Percentiles rank a stretch among this genome's conserved stretches.
Conservation (phyloP, 2,329 filamentous ascomycete species). For the Hysterium pulicare region DNA sequence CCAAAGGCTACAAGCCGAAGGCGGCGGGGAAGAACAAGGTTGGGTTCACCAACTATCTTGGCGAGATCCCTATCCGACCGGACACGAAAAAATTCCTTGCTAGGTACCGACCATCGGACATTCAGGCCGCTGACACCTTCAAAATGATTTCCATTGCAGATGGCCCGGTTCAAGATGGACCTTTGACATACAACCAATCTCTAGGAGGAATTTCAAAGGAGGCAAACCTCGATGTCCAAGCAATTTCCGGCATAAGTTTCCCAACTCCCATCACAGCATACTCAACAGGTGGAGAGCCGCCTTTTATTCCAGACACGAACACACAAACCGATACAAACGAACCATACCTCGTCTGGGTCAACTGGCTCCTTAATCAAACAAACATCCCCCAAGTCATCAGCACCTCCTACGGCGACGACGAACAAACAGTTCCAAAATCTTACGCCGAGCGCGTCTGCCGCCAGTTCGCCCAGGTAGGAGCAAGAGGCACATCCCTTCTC, state of each 20-base stretch:
- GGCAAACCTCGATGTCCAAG: slow-evolving; percentile 64
- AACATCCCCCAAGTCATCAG: slow-evolving; percentile 61
- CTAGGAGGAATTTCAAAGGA: slow-evolving; percentile 45
- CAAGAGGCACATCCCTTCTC: slow-evolving; percentile 63
- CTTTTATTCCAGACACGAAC: slow-evolving; percentile 49
- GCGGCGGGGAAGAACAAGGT: slow-evolving; percentile 44
- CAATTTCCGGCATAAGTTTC: slow-evolving; percentile 54
- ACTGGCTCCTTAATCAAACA: slow-evolving; percentile 54
- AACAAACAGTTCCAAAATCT: slow-evolving; percentile 59
- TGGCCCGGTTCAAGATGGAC: slow-evolving; percentile 48
- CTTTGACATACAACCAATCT: slow-evolving; percentile 32
- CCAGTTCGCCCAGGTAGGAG: slow-evolving; percentile 63
- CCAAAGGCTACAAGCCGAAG: slow-evolving; percentile 50
- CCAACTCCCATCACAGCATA: slow-evolving; percentile 57
- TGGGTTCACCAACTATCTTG: slow-evolving; percentile 50
- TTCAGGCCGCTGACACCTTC: slow-evolving; percentile 52
- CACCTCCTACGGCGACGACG: slow-evolving; percentile 65
- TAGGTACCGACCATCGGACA: slow-evolving; percentile 51
- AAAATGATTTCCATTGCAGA: slow-evolving; percentile 55
- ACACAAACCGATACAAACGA: slow-evolving; percentile 59
- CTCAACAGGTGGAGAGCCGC: slow-evolving; percentile 57
- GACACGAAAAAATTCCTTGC: slow-evolving; percentile 58
- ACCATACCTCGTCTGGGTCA: slow-evolving; percentile 63
- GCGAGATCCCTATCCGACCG: slow-evolving; percentile 49
- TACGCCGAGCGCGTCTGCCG: slow-evolving; percentile 63